Base-by-base conservation (phyloP, 2,329 filamentous ascomycete genomes). In the Fusarium bactridioides region DNA sequence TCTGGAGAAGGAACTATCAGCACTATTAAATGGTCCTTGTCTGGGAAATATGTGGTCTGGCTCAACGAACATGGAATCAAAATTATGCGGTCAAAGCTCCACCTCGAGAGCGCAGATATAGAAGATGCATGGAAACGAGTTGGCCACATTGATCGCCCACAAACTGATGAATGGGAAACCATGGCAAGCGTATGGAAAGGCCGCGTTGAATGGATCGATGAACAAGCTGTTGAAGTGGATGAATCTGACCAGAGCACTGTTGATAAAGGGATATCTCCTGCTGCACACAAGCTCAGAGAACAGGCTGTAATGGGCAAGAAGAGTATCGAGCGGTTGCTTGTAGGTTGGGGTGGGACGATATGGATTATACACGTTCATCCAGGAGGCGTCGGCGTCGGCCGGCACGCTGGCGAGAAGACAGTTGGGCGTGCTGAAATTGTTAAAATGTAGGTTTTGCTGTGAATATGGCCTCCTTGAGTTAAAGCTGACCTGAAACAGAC, bases 171-270 rank as follows among this genome's bases (percentile, higher is more conserved):
- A 62, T 98, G 96, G 94, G 94, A 98, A 74, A 94, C 97, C 45
- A 98, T 99, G 95, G 95, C 95, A 1, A 90, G 93, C 51, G 94
- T 98, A 8, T 98, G 96, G 95, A 97, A 95, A 83, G 94, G 93
- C 5, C 88, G 95, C 27, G 91, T 91, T 2, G 94, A 98, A 79
- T 99, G 96, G 96, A 92, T 98, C 48, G 94, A 98, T 77, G 93
- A 97, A 76, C 88, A 91, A 68, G 86, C 89, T 10, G 85, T 98
- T n/a, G 93, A 95, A 74, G 86, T 84, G 7, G 93, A 95, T 60
- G 91, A 94, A 40, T 63, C 64, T 18, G 86, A 89, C 29, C 81
- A 83, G 25, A 82, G 80, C 47, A 77, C 77, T 37, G 73, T 66
- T 25, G 78, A 79, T 19, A 80, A 82, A n/a, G 62, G 78, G 19